These are phyloP conservation scores for Amanita brunnescens DNA, from an alignment of 768 basidiomycete species.

Conservation along the genomic window DNA sequence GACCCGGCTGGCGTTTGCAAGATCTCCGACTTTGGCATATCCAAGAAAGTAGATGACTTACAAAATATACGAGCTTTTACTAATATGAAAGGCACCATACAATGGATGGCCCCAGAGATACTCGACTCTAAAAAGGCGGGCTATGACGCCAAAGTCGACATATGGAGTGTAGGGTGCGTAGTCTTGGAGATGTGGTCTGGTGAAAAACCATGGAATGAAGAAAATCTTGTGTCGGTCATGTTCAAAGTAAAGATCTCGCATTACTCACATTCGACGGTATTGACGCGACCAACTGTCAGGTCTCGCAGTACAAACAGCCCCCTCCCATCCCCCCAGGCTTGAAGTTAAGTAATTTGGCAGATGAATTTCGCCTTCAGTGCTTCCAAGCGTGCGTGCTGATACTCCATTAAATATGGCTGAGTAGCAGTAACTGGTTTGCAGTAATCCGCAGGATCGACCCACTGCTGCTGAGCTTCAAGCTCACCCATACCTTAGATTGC, in stretches of 20 bases:
- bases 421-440: constrained; percentile 17
- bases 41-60: constrained; percentile 77
- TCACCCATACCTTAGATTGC: constrained; percentile 56
- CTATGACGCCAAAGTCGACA: constrained; percentile 91
- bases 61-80: constrained; percentile 53
- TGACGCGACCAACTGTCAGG: constrained; percentile 30
- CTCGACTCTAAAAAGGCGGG: constrained; percentile 60
- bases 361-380: constrained; percentile 69
- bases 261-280: background rate
- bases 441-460: constrained; percentile 64
- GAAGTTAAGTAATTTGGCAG: constrained; percentile 47
- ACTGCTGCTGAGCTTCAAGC: constrained; percentile 52
- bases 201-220: constrained; percentile 76
- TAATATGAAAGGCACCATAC: constrained; percentile 82
- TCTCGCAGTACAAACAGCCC: constrained; percentile 53
- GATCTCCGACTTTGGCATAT: constrained; percentile 95
- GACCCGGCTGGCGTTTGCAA: constrained; percentile 82
- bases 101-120: constrained; percentile 96
- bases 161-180: constrained; percentile 94
- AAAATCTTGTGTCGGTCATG: constrained; percentile 70
- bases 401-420: background rate
- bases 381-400: constrained; percentile 53
- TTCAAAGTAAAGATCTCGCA: constrained; percentile 47
- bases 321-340: constrained; percentile 75
- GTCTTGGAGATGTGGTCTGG: constrained; percentile 96